A percentile compares a stretch with the other conserved stretches of the same genome.
These are phyloP conservation scores for Pseudogymnoascus sp. DNA, from an alignment of 2,329 filamentous ascomycete species.

Conservation along the genomic window DNA sequence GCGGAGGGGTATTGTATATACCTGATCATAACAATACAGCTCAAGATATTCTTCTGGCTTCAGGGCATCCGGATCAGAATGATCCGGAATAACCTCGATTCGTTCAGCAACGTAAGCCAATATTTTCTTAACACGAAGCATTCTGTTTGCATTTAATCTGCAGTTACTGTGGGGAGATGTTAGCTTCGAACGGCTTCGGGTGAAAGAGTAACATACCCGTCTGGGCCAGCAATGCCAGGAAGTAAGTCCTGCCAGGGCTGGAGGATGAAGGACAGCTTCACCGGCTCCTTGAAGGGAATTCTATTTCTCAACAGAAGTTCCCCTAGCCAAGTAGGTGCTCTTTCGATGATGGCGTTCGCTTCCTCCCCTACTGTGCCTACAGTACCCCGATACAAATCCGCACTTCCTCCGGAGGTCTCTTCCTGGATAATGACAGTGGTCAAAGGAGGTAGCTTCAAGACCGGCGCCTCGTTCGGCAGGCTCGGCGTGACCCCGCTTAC, in stretches of 20 bases:
- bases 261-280: constrained; percentile 92
- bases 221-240: constrained; percentile 63
- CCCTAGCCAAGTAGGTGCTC: constrained; percentile 84
- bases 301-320: constrained; percentile 77
- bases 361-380: constrained; percentile 70
- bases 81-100: constrained; percentile 63
- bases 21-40: constrained; percentile 87
- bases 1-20: constrained; percentile 35
- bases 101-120: constrained; percentile 85
- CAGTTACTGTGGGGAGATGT: constrained; percentile 51
- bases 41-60: constrained; percentile 90
- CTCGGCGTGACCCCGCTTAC: constrained; percentile 61
- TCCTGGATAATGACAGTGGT: constrained; percentile 63
- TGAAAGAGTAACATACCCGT: constrained; percentile 43
- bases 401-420: constrained; percentile 58
- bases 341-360: constrained; percentile 74
- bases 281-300: constrained; percentile 77
- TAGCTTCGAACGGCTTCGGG: neutral
- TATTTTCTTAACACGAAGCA: constrained; percentile 94
- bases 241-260: constrained; percentile 70
- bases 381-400: constrained; percentile 85
- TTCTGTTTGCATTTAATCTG: constrained; percentile 89
- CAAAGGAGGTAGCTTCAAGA: constrained; percentile 60
- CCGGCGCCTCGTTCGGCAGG: constrained; percentile 63
- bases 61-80: constrained; percentile 50